These are phyloP conservation scores for Pleomassaria siparia DNA, from an alignment of 2,329 filamentous ascomycete species.

Conservation along the genomic window DNA sequence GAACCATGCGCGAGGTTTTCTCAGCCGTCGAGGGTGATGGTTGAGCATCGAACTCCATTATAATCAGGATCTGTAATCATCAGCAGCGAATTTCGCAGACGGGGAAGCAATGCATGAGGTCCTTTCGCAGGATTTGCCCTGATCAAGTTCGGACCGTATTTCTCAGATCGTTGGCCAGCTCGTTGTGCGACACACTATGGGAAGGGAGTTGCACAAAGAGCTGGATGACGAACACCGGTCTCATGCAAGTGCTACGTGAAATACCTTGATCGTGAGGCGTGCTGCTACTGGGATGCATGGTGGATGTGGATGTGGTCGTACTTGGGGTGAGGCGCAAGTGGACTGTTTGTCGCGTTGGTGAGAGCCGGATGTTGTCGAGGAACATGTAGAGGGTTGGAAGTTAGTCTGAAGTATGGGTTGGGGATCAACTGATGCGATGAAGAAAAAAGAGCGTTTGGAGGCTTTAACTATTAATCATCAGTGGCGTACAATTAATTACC, in stretches of 20 bases:
- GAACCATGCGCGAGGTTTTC: conserved; percentile 22
- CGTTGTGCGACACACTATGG: neutral
- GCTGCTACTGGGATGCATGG: conserved; percentile 38
- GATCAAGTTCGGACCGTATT: conserved; percentile 58
- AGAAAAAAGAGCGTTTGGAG: neutral
- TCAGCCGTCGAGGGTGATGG: conserved; percentile 10
- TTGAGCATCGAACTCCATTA: conserved; percentile 9
- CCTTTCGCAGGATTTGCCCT: conserved; percentile 57
- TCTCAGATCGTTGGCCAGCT: conserved; percentile 48
- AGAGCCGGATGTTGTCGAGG: too few relatives aligned
- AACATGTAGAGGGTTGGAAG: neutral
- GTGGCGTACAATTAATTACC: neutral
- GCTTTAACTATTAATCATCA: too few relatives aligned
- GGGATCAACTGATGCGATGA: neutral
- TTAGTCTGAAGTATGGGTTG: neutral
- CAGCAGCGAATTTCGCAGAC: conserved; percentile 5
- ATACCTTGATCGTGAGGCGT: conserved; percentile 41
- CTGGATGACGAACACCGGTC: conserved; percentile 37
- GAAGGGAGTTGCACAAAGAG: neutral
- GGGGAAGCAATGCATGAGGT: conserved; percentile 51
- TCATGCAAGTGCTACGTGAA: conserved; percentile 38
- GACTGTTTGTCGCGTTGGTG: too few relatives aligned
- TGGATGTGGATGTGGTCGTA: conserved; percentile 27
- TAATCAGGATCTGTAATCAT: neutral
- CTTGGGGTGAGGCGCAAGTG: conserved; percentile 10